Evolutionary conservation across 306 rosid genomes (phyloP).

Genomic region (Rosa lucieae): DNA sequence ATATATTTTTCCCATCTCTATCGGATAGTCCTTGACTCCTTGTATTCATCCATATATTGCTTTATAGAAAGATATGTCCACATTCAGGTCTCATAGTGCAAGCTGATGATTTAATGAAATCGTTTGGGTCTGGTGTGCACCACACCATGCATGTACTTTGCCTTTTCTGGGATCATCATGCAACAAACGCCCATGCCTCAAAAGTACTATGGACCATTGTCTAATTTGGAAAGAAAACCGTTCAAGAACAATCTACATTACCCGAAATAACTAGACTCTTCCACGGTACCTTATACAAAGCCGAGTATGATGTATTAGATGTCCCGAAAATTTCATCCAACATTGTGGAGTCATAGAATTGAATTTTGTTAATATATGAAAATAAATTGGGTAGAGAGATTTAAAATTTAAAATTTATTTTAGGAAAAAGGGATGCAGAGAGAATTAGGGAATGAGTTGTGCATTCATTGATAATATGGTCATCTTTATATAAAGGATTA

Average conservation of each 20-base stretch:
- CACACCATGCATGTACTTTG: neutral
- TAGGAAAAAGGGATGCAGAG: too few relatives aligned
- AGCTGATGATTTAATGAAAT: neutral
- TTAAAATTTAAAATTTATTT: too few relatives aligned
- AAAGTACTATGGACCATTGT: neutral
- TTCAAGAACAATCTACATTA: neutral
- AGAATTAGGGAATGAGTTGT: too few relatives aligned
- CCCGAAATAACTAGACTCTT: neutral
- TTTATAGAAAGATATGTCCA: neutral
- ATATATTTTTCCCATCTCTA: too few relatives aligned
- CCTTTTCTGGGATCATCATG: neutral
- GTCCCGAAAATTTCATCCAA: too few relatives aligned
- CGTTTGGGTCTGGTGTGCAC: neutral
- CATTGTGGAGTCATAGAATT: too few relatives aligned
- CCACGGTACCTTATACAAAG: neutral
- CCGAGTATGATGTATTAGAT: neutral
- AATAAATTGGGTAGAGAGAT: too few relatives aligned
- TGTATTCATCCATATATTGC: neutral
- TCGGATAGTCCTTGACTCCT: neutral
- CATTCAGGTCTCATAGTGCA: neutral
- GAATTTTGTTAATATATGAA: too few relatives aligned
- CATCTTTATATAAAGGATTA: too few relatives aligned
- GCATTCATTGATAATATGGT: too few relatives aligned
- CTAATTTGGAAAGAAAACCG: neutral
- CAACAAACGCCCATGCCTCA: neutral